Base-by-base conservation (phyloP, 1,284 basidiomycete species). In the Hemileia vastatrix region DNA sequence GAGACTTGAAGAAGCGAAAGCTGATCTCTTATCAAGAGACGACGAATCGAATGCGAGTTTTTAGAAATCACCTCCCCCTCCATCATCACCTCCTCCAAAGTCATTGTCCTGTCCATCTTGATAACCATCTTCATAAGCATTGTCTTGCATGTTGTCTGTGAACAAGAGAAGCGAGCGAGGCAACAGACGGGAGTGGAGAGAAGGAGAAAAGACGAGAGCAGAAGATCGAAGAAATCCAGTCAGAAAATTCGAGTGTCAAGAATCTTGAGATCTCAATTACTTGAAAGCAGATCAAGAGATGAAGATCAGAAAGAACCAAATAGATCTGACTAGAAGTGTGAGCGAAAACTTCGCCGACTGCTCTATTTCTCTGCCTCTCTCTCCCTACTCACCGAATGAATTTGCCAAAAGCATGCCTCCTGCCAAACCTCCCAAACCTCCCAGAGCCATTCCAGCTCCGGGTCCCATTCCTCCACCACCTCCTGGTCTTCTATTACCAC, bases 121-220 rank as follows among this genome's bases (percentile, higher is more conserved):
- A 53, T 72, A 72, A 24, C 72, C 72, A 24, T 74, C 68, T 50
- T 68, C 60, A 53, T 74, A 74, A 3, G 71, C 63, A 24, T 74
- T 63, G 45, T 72, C 57, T 64, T 71, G 65, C 60, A 62, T 66
- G 63, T 73, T 33, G 9, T 70, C 65, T 40, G 36, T 11, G 27
- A 40, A 40, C 9, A 40, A 40, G 36, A 40, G 36, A 40, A 40
- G 36, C 9, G 36, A 40, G 15, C 8, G 27, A 40, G 36, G 36
- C 9, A 40, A 40, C 8, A 40, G 27, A 27, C 27, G 36, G 36
- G 36, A 15, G 36, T 40, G 36, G 36, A 40, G 15, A 15, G 36
- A 40, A 40, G 15, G 36, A 40, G 36, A 11, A 40, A 40, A 15
- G 27, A 27, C 27, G 27, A 27, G 27, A 27, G 27, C 27, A 27